Base-by-base conservation (phyloP, 805 yeast species). In the Candida xiaguanensis region DNA sequence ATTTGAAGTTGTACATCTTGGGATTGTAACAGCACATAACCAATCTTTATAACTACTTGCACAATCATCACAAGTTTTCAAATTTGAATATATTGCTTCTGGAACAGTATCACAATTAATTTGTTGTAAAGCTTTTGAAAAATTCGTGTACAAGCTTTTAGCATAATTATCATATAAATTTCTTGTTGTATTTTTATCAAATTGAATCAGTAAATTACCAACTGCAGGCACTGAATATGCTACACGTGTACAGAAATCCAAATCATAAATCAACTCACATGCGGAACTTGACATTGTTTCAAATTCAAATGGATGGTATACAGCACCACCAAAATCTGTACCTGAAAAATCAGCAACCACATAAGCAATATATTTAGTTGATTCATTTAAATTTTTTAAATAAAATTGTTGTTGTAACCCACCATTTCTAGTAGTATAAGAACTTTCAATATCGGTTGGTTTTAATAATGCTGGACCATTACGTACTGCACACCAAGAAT, bases 11-110 rank as follows among this genome's bases (percentile, higher is more conserved):
- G 86, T 70, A 51, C 99, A 91, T 22, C 97, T 67, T 0, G 98
- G 98, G 5, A 91, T 85, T 0, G 88, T 70, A 3, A 88, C 87
- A 0, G 95, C 72, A 61, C 99, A 91, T 14, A 93, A 70, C 99
- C 99, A 91, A 50, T 81, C 72, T 50, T 77, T 79, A 58, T 91
- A 91, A 1, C 90, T 72, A 2, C 56, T 47, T 1, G 73, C 71
- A 56, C 99, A 91, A 52, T 86, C 80, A 11, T 66, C 70, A 53
- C 99, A 91, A 0, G 82, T 70, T 27, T 78, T 58, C 17, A 91
- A 53, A 8, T 95, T 87, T 1, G 96, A 86, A 58, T 74, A 91
- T 5, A 78, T 52, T 2, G 87, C 73, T 43, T 79, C 89, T 12
- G 65, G 59, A 23, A 75, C 78, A 1, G 83, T 70, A 46, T 85